phyloP scores from a whole-genome alignment of 352 stramenopile species.

The Phytopythium oedochilum region DNA sequence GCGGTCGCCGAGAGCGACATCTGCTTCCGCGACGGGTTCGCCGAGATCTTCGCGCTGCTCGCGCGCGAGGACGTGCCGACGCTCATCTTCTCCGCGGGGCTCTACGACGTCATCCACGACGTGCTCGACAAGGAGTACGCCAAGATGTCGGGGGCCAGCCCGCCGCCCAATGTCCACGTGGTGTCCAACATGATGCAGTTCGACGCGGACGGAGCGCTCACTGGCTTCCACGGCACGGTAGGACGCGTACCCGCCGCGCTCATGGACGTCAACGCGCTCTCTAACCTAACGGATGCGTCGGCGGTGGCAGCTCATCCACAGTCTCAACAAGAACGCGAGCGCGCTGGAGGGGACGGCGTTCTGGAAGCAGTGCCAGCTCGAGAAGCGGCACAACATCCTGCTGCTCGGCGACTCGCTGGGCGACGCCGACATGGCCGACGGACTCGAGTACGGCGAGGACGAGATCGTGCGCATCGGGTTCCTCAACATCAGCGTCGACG shows the following conservation, averaged over 20 bases:
- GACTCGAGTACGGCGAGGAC: conserved; percentile 47
- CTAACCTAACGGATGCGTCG: background rate
- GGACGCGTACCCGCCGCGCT: too few species aligned
- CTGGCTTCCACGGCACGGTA: conserved; percentile 52
- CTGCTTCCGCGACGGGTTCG: conserved; percentile 49
- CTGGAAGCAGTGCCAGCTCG: conserved; percentile 61
- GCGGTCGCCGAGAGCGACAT: conserved; percentile 53
- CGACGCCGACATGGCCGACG: conserved; percentile 65
- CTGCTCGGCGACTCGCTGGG: conserved; percentile 68
- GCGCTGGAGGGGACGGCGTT: conserved; percentile 62
- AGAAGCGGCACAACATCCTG: conserved; percentile 71
- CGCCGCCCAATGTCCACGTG: conserved; percentile 64
- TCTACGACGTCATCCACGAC: conserved; percentile 80
- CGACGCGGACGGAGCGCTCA: conserved; percentile 31
- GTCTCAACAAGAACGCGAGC: conserved; percentile 74
- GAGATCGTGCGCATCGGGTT: conserved; percentile 72
- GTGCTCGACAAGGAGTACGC: conserved; percentile 67
- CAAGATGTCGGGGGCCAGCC: conserved; percentile 15
- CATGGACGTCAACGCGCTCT: background rate
- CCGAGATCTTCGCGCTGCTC: conserved; percentile 57
- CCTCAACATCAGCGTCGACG: conserved; percentile 48
- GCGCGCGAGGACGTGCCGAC: conserved; percentile 53
- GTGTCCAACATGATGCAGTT: conserved; percentile 84
- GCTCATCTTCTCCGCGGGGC: conserved; percentile 64
- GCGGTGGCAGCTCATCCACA: conserved; percentile 57